Evolutionary conservation across 805 yeast genomes (phyloP).

Genomic region (Priceomyces castillae): DNA sequence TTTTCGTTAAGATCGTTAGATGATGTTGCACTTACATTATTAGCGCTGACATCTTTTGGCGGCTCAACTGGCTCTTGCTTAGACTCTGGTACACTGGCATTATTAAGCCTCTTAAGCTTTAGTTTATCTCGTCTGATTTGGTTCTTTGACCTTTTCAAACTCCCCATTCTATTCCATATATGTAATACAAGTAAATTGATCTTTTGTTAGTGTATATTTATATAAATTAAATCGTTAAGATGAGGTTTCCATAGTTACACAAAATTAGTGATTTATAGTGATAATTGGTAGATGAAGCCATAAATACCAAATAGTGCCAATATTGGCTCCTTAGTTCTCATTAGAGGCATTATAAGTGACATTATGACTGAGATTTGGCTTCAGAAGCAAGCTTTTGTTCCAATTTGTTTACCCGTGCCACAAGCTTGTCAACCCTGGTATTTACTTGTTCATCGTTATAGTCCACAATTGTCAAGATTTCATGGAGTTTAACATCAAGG

Average conservation of each 20-base stretch:
- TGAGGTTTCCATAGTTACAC: constrained; percentile 8
- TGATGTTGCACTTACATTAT: not conserved
- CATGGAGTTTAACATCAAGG: constrained; percentile 25
- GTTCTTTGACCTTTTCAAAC: constrained; percentile 45
- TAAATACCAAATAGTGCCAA: no score
- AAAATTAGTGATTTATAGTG: constrained; percentile 1
- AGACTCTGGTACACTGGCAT: not conserved
- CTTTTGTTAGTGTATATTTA: not conserved
- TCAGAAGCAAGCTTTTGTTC: constrained; percentile 1
- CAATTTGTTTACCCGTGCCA: constrained; percentile 11
- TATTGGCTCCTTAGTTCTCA: no score
- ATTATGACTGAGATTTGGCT: no score
- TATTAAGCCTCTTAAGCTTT: constrained; percentile 17
- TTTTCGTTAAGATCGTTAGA: not conserved
- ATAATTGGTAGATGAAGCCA: no score
- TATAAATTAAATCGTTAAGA: not conserved
- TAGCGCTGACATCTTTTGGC: not conserved
- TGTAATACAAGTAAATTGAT: not conserved
- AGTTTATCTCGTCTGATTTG: constrained; percentile 50
- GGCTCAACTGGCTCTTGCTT: not conserved
- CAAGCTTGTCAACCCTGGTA: constrained; percentile 22
- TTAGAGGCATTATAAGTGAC: no score
- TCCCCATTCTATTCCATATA: not conserved
- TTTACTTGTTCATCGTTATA: constrained; percentile 28
- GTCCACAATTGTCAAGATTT: constrained; percentile 21